Base-by-base conservation (phyloP, 805 yeast genomes). In the Sugiyamaella valdiviana region DNA sequence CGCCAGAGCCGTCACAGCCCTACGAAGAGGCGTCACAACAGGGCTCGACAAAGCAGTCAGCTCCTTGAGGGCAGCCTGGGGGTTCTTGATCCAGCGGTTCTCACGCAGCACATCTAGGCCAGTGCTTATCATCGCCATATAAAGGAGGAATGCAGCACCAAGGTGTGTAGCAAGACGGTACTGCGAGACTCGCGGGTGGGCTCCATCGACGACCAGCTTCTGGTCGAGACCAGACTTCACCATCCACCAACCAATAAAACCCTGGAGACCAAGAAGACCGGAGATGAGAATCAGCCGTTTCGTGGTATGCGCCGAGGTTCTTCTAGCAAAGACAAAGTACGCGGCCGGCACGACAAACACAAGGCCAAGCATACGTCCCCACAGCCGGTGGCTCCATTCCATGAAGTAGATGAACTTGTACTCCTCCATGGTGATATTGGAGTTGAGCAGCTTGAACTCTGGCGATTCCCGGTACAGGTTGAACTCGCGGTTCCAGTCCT, bases 201-300 rank as follows among this genome's bases (percentile, higher is more conserved):
- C 81, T 41, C 78, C 84, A 63, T 96, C 77, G 55, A 83, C 89
- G 42, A 93, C 71, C 61, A 83, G 83, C 39, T 82, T 76, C 60
- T 83, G 84, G 63, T 89, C 95, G 48, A 93, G 74, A 24, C 99
- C 99, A 7, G 96, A 87, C 60, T 85, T 81, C 45, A 93, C 99
- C 99, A 93, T 93, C 99, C 99, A 93, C 99, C 99, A 93, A 26
- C 99, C 99, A 56, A 93, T 83, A 46, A 83, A 85, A 46, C 99
- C 99, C 72, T 93, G 99, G 42, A 93, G 70, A 9, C 96, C 99
- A 50, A 93, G 74, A 45, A 93, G 69, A 0, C 75, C 80, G 38
- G 95, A 77, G 41, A 93, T 76, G 1, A 86, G 86, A 17, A 85
- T 66, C 14, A 93, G 71, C 56, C 87, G 76, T 49, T 71, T 71